Evolutionary conservation across 257 asterid species (phyloP), one percentile per base, ranked within the genome.

Genomic region (Scutellaria galericulata): DNA sequence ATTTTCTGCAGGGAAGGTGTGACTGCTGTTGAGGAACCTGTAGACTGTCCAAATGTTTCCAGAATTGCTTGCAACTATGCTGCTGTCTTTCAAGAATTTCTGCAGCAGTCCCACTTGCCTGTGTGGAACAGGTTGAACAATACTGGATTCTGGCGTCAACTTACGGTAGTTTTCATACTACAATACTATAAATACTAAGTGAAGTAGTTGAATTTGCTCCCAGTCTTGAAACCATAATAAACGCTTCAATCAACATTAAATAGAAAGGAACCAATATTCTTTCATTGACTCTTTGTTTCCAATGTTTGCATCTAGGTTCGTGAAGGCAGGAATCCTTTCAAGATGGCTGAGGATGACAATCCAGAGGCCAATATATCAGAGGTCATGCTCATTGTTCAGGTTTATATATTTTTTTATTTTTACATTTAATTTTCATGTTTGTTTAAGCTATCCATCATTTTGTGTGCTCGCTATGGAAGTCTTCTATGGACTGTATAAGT

Each of bases 111-210:
- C 0, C 57, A 46, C 65, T 83, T 95, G 76, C 97, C 97, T 47
- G 41, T 90, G 40, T 92, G 99, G 99, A 95, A 92, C 86, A 85
- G 99, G 81, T 79, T 92, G 85, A 95, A 92, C 80, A 95, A 91
- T 87, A 60, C 83, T 35, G 99, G 99, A 72, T 92, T 95, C 85
- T 95, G 99, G 99, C 98, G 98, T 63, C 99, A 95, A 73, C 91
- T 95, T 60, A 95, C 99, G 11, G 98, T 93, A 83, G 64, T 77
- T 78, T 65, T 73, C 65, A 7, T 31, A 64, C 69, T 47, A 56
- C 20, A 72, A 60, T 42, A 50, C 68, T 61, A 39, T 44, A 44
- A 60, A 62, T 31, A 20, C 50, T 1, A 9, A 68, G 42, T 45
- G 52, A 74, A 56, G 59, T 31, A 53, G 54, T 65, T 39, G 27